Evolutionary conservation across 176 grass and related monocot genomes (phyloP).

Genomic region (Metroxylon sagu): DNA sequence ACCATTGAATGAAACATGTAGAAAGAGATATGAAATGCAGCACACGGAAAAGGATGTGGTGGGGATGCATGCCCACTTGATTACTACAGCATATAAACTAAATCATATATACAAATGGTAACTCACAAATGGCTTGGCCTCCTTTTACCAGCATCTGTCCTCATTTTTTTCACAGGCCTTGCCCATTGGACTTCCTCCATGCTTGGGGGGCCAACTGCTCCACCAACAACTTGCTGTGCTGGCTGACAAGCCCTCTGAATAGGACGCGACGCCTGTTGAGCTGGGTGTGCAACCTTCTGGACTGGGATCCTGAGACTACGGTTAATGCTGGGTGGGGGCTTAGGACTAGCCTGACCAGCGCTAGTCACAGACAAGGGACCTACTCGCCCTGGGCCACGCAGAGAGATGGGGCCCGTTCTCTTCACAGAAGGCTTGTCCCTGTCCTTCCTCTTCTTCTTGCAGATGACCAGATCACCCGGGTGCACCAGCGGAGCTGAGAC

Average conservation of each 20-base stretch:
- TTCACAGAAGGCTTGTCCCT: conserved; percentile 34
- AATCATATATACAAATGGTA: conserved; percentile 2
- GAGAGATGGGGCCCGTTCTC: conserved; percentile 27
- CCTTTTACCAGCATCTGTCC: conserved; percentile 81
- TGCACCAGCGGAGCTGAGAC: conserved; percentile 34
- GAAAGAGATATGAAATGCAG: too few relatives aligned
- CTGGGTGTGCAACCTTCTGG: conserved; percentile 46
- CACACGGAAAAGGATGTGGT: background rate
- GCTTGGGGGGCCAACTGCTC: conserved; percentile 18
- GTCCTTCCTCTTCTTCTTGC: conserved; percentile 91
- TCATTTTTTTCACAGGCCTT: conserved; percentile 69
- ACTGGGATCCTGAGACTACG: conserved; percentile 40
- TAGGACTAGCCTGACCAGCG: conserved; percentile 34
- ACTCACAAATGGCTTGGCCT: conserved; percentile 81
- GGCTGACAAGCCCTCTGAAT: conserved; percentile 37
- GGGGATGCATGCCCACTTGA: background rate
- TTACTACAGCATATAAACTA: background rate
- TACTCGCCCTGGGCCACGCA: conserved; percentile 48
- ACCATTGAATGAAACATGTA: too few relatives aligned
- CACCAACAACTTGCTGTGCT: conserved; percentile 26
- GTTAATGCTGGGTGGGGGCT: conserved; percentile 27
- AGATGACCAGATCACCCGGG: conserved; percentile 78
- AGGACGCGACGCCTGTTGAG: conserved; percentile 39
- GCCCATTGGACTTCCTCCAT: conserved; percentile 98
- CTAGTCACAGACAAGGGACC: conserved; percentile 47